phyloP scores from a whole-genome alignment of 2,329 filamentous ascomycete species.

The Camillea tinctor region DNA sequence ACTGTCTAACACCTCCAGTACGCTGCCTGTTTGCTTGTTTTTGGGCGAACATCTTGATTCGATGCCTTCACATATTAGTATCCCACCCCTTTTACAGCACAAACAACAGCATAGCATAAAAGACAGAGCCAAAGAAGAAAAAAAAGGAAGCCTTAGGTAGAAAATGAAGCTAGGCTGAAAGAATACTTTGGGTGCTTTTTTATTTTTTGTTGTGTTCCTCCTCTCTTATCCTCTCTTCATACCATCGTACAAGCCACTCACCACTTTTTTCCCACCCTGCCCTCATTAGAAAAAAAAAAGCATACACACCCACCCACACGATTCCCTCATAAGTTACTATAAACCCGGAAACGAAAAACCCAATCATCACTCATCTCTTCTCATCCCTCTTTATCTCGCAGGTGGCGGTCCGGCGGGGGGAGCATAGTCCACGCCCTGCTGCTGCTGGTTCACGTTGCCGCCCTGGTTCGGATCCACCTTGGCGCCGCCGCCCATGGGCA shows the following conservation, averaged over 20 bases:
- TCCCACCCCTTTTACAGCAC: too few relatives aligned
- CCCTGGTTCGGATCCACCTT: conserved; percentile 56
- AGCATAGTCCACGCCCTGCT: conserved; percentile 36
- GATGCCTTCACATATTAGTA: too few relatives aligned
- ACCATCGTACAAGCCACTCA: too few relatives aligned
- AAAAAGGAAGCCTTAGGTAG: not conserved
- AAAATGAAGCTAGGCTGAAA: too few relatives aligned
- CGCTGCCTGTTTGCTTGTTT: too few relatives aligned
- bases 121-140: not conserved
- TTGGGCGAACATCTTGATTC: too few relatives aligned
- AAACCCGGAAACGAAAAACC: not conserved
- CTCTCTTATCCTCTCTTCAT: not conserved
- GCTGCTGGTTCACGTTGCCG: conserved; percentile 27
- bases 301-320: not conserved
- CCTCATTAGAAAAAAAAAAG: not conserved
- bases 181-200: too few relatives aligned
- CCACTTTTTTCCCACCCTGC: too few relatives aligned
- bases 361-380: not conserved
- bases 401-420: conserved; percentile 52
- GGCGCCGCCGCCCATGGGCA: conserved; percentile 41
- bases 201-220: too few relatives aligned
- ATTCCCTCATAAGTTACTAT: too few relatives aligned
- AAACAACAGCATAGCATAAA: not conserved
- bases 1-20: not conserved
- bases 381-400: conserved; percentile 14